Percentiles rank a stretch among this genome's conserved stretches.
Conservation (phyloP, 1,284 basidiomycete genomes). For the Tylopilus sp. region DNA sequence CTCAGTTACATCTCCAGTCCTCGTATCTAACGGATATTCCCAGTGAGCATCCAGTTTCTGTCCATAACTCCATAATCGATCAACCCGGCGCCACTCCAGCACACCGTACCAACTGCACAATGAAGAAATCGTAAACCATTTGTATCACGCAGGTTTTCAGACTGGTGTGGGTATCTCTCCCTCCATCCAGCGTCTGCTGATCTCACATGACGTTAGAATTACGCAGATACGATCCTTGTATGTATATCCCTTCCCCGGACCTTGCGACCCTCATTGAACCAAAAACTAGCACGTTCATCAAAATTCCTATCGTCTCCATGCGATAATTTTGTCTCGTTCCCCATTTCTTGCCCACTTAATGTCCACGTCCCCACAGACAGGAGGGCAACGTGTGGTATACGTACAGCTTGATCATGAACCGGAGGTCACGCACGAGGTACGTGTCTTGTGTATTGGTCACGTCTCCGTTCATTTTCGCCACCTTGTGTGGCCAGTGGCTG, state of each 20-base stretch:
- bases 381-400: slow-evolving; percentile 62
- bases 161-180: slow-evolving; percentile 56
- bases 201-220: slow-evolving; percentile 50
- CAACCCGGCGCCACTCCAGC: slow-evolving; percentile 28
- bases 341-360: slow-evolving; percentile 82
- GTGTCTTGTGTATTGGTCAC: slow-evolving; percentile 29
- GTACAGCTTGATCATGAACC: slow-evolving; percentile 72
- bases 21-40: slow-evolving; percentile 36
- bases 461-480: slow-evolving; percentile 28
- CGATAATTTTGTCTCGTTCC: slow-evolving; percentile 79
- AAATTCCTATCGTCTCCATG: slow-evolving; percentile 69
- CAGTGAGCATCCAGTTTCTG: slow-evolving; percentile 38
- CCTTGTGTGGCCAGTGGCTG: slow-evolving; percentile 21
- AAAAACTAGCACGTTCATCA: slow-evolving; percentile 64
- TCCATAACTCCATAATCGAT: slow-evolving; percentile 9
- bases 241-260: slow-evolving; percentile 28
- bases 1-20: slow-evolving; percentile 22
- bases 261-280: slow-evolving; percentile 15
- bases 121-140: slow-evolving; percentile 66
- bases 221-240: slow-evolving; percentile 73
- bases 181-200: slow-evolving; percentile 5
- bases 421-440: slow-evolving; percentile 77
- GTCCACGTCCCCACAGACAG: slow-evolving; percentile 62
- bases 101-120: slow-evolving; percentile 55
- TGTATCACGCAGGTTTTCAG: slow-evolving; percentile 74